Evolutionary conservation across 352 stramenopile species (phyloP), one percentile per base, ranked within the genome.

Genomic region (Globisporangium lucens): DNA sequence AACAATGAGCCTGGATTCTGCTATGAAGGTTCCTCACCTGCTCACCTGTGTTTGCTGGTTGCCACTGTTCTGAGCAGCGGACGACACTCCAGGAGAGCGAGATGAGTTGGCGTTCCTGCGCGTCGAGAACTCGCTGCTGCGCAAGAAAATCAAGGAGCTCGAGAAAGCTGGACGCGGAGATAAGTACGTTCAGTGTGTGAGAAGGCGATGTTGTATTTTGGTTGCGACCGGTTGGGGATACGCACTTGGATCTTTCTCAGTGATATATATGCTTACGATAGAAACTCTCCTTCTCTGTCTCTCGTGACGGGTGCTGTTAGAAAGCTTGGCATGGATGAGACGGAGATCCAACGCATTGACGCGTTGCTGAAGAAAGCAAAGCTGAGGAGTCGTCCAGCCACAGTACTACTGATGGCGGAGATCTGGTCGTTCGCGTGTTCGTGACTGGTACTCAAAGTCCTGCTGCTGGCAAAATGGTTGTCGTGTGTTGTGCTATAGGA

Each of bases 321-420:
- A 20, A 88, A 77, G 59, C 61, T 89, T 1, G 62, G 85, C 0
- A 66, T 89, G 0, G 77, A 89, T 30, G 81, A 89, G 20, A 64
- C 73, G 5, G 83, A 91, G 49, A 78, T 94, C 47, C 71, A 89
- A 35, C 80, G 85, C 43, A 92, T 94, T 58, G 82, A 93, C 30
- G 67, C 74, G n/a, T 43, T 94, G n/a, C 68, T 94, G 20, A 85
- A 87, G 70, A 90, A 87, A 77, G 87, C 87, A 46, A 82, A 90
- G 63, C 77, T 83, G 41, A 7, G n/a, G 36, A 43, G 8, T 17
- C 13, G 36, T 43, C 12, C 13, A 1, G 5, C 30, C 30, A 33
- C 30, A 33, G 30, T 33, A 33, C 30, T 33, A 5, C 30, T 33
- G 30, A 33, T 6, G 30, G 30, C 3, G 30, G 30, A 3, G 30